These are phyloP conservation scores for Purpureocillium takamizusanense DNA, from an alignment of 2,329 filamentous ascomycete species.

Conservation along the genomic window DNA sequence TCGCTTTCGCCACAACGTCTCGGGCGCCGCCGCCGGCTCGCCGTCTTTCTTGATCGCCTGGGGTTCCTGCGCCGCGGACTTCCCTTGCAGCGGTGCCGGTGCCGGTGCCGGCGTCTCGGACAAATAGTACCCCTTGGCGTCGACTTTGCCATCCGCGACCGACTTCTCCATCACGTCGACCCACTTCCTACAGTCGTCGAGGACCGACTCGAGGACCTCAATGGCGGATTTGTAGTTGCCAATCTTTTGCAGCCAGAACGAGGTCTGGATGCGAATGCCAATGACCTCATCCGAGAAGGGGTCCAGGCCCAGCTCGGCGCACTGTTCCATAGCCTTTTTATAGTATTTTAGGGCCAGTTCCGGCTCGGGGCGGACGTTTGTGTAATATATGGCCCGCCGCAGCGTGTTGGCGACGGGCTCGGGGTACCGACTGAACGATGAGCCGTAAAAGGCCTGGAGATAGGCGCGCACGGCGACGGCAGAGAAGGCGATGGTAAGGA, in stretches of 20 bases:
- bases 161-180: slow-evolving; percentile 43
- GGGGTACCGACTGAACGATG: slow-evolving; percentile 51
- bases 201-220: slow-evolving; percentile 69
- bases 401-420: slow-evolving; percentile 67
- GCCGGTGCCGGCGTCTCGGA: slow-evolving; percentile 5
- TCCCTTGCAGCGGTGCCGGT: neutral
- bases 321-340: slow-evolving; percentile 65
- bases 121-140: slow-evolving; percentile 26
- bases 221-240: slow-evolving; percentile 61
- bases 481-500: slow-evolving; percentile 18
- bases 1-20: slow-evolving; percentile 48
- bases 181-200: slow-evolving; percentile 59
- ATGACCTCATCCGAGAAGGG: slow-evolving; percentile 86
- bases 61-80: slow-evolving; percentile 2
- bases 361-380: slow-evolving; percentile 65
- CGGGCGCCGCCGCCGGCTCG: slow-evolving; percentile 13
- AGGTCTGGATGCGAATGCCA: slow-evolving; percentile 77
- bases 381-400: slow-evolving; percentile 79
- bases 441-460: slow-evolving; percentile 45
- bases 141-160: slow-evolving; percentile 35
- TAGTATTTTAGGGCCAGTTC: slow-evolving; percentile 77
- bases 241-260: slow-evolving; percentile 70
- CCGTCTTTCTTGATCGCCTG: slow-evolving; percentile 6
- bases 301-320: slow-evolving; percentile 67
- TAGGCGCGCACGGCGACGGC: slow-evolving; percentile 30